Percentiles rank a stretch among this genome's conserved stretches.
Evolutionary conservation across 768 basidiomycete genomes (phyloP).

Genomic region (Trametes elegans): DNA sequence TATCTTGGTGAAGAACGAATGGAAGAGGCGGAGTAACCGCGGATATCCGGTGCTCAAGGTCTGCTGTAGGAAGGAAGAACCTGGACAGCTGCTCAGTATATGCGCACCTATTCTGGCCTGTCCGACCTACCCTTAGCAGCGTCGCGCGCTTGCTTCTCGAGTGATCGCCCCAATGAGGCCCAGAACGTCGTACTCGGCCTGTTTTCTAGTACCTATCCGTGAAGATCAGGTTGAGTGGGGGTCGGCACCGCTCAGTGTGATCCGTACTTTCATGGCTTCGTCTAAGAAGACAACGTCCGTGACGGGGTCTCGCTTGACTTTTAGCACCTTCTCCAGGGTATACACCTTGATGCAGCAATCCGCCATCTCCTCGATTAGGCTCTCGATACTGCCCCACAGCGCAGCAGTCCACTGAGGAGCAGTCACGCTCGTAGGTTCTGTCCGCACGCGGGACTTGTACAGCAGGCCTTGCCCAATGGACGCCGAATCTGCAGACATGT

Average conservation of each 20-base stretch:
- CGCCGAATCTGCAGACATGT: constrained; percentile 21
- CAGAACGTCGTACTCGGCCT: constrained; percentile 92
- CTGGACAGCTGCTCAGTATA: constrained; percentile 37
- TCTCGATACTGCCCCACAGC: constrained; percentile 79
- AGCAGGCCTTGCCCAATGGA: constrained; percentile 35
- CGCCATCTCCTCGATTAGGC: constrained; percentile 84
- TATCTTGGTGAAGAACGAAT: constrained; percentile 95
- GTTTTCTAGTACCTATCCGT: constrained; percentile 87
- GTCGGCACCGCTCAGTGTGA: neutral
- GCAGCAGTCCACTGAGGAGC: constrained; percentile 83
- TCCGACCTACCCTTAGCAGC: constrained; percentile 64
- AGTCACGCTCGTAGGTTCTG: constrained; percentile 86
- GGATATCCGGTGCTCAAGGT: constrained; percentile 87
- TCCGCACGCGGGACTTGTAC: constrained; percentile 85
- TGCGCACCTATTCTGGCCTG: neutral
- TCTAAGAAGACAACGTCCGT: constrained; percentile 83
- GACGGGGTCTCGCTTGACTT: constrained; percentile 79
- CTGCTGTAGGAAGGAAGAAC: constrained; percentile 88
- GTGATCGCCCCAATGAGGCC: constrained; percentile 72
- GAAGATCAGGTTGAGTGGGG: no score
- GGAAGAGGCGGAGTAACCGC: constrained; percentile 83
- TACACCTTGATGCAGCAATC: constrained; percentile 95
- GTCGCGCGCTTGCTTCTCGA: constrained; percentile 84
- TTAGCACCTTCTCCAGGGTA: constrained; percentile 90
- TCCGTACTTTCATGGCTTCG: constrained; percentile 73